Conservation (phyloP, 2,329 filamentous ascomycete genomes). For the Epichloe hybrida region DNA sequence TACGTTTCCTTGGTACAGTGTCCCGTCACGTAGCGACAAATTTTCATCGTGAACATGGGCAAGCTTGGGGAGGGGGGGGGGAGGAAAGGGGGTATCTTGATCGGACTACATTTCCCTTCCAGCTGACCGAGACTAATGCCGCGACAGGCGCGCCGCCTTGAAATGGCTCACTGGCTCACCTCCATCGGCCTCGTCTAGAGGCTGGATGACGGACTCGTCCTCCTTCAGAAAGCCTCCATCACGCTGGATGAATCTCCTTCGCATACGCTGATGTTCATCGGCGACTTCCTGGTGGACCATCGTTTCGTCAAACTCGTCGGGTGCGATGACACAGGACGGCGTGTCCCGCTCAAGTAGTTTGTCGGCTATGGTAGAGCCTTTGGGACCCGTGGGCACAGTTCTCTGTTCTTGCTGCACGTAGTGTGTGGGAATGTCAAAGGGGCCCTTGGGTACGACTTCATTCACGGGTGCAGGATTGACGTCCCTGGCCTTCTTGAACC, state of each 20-base stretch:
- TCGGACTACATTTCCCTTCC: background rate
- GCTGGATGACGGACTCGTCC: slow-evolving; percentile 52
- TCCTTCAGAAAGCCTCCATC: slow-evolving; percentile 71
- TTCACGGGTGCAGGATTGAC: slow-evolving; percentile 4
- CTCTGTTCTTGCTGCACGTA: slow-evolving; percentile 26
- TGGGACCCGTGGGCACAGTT: slow-evolving; percentile 33
- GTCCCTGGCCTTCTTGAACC: slow-evolving; percentile 34
- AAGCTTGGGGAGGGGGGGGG: no score
- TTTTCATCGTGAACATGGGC: background rate
- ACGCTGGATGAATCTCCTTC: slow-evolving; percentile 70
- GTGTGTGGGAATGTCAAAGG: slow-evolving; percentile 28
- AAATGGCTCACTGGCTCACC: slow-evolving; percentile 58
- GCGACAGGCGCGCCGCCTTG: slow-evolving; percentile 53
- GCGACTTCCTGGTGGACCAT: slow-evolving; percentile 66
- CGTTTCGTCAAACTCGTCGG: slow-evolving; percentile 55
- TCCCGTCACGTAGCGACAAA: background rate
- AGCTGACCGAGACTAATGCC: slow-evolving; percentile 22
- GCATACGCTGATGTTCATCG: slow-evolving; percentile 67
- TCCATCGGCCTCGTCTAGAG: slow-evolving; percentile 54
- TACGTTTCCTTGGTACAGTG: background rate
- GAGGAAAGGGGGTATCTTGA: background rate
- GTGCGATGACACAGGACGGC: slow-evolving; percentile 18
- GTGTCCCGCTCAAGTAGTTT: slow-evolving; percentile 42
- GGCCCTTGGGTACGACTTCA: slow-evolving; percentile 22
- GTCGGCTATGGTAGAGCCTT: slow-evolving; percentile 44